Conservation (phyloP, 2,329 filamentous ascomycete genomes). For the Cordyceps cateniannulata region DNA sequence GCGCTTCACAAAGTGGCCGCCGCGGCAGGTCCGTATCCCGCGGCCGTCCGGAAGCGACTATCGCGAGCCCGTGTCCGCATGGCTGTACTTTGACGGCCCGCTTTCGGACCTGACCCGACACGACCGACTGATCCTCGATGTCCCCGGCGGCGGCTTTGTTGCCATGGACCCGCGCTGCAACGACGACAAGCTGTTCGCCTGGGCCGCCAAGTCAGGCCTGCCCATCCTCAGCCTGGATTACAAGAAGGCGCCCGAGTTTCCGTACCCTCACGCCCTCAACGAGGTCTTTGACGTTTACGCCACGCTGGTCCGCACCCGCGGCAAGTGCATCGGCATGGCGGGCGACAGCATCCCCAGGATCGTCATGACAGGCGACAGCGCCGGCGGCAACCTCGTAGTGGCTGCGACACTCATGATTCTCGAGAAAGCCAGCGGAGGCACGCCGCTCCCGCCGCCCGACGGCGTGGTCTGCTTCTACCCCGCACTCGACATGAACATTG, state of each 20-base stretch:
- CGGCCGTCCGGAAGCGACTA: conserved; percentile 76
- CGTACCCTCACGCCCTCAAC: conserved; percentile 42
- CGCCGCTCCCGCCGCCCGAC: conserved; percentile 64
- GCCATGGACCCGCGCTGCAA: conserved; percentile 94
- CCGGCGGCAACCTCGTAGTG: conserved; percentile 45
- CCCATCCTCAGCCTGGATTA: conserved; percentile 91
- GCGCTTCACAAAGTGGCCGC: conserved; percentile 71
- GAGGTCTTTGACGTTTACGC: conserved; percentile 44
- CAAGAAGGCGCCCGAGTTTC: conserved; percentile 44
- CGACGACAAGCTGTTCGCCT: conserved; percentile 84
- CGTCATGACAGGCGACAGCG: conserved; percentile 42
- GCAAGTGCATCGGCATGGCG: conserved; percentile 39
- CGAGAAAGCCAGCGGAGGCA: conserved; percentile 50
- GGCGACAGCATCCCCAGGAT: conserved; percentile 32
- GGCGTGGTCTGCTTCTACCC: conserved; percentile 86
- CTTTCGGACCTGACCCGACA: conserved; percentile 70
- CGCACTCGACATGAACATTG: conserved; percentile 91
- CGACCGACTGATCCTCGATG: conserved; percentile 74
- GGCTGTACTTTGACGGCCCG: conserved; percentile 92
- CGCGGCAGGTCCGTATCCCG: conserved; percentile 77
- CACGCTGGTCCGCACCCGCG: conserved; percentile 30
- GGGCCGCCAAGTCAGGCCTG: conserved; percentile 84
- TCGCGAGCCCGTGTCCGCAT: conserved; percentile 72
- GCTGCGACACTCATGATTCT: conserved; percentile 84
- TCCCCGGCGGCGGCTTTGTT: conserved; percentile 91